phyloP scores from a whole-genome alignment of 805 yeast genomes.

The Candida peoriensis region DNA sequence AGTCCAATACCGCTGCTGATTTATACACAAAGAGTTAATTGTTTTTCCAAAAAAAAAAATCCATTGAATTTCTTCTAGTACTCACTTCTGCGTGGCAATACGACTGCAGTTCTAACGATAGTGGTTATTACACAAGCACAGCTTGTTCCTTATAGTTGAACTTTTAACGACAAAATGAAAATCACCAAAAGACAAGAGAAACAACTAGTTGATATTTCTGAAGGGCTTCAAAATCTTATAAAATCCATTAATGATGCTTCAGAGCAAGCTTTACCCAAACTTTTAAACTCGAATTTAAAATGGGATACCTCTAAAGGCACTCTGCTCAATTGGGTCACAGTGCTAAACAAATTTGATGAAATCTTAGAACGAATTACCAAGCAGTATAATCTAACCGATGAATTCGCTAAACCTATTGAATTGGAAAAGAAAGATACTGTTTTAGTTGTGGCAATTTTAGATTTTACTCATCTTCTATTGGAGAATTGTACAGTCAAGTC shows the following conservation, averaged over 20 bases:
- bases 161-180: slow-evolving; percentile 17
- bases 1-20: slow-evolving; percentile 3
- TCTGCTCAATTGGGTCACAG: slow-evolving; percentile 69
- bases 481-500: slow-evolving; percentile 66
- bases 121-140: no score
- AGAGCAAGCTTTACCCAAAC: slow-evolving; percentile 34
- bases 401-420: slow-evolving; percentile 40
- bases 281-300: slow-evolving; percentile 31
- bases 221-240: slow-evolving; percentile 33
- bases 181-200: slow-evolving; percentile 25
- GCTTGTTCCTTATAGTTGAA: no score
- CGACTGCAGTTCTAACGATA: neutral
- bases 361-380: slow-evolving; percentile 50
- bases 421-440: slow-evolving; percentile 42
- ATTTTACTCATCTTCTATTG: slow-evolving; percentile 57
- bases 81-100: neutral
- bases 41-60: no score
- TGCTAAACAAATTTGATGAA: slow-evolving; percentile 70
- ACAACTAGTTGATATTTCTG: slow-evolving; percentile 16
- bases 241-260: slow-evolving; percentile 34
- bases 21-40: no score
- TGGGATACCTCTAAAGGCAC: slow-evolving; percentile 70
- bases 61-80: neutral
- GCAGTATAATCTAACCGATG: slow-evolving; percentile 47
- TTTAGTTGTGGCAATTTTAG: slow-evolving; percentile 46